Evolutionary conservation across 305 asterid genomes (phyloP).

Genomic region (Solanum chacoense): DNA sequence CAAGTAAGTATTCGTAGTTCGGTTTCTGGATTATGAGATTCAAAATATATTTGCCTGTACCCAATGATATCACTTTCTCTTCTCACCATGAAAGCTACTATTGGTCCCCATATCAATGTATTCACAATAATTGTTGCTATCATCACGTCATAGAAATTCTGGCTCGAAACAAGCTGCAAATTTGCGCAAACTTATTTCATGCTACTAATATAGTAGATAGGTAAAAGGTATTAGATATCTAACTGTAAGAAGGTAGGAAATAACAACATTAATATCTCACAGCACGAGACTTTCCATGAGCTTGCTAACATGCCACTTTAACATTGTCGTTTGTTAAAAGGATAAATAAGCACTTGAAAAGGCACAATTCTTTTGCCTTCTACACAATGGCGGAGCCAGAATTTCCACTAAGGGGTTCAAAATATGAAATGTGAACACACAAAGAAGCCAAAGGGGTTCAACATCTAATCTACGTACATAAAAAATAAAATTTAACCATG

Average conservation of each 20-base stretch:
- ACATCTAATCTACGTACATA: background rate
- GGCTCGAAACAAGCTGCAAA: conserved; percentile 61
- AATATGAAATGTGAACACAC: background rate
- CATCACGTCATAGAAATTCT: conserved; percentile 63
- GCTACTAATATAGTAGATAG: background rate
- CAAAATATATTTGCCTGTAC: conserved; percentile 54
- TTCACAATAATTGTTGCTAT: conserved; percentile 61
- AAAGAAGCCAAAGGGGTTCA: background rate
- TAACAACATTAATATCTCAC: background rate
- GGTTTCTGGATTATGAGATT: conserved; percentile 53
- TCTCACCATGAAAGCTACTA: conserved; percentile 68
- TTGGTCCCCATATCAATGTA: conserved; percentile 80
- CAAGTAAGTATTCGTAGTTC: conserved; percentile 73
- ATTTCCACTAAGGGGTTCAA: background rate
- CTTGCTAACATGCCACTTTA: background rate
- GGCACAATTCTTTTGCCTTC: background rate
- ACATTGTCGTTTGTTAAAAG: background rate
- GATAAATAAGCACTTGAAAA: background rate
- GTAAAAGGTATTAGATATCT: background rate
- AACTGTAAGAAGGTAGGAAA: background rate
- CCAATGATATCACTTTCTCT: conserved; percentile 68
- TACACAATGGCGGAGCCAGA: background rate
- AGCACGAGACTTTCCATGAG: background rate
- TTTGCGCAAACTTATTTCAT: background rate
- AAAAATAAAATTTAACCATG: background rate